A percentile compares a stretch with the other conserved stretches of the same genome.
Evolutionary conservation across 2,329 filamentous ascomycete genomes (phyloP).

Genomic region (Phaeosphaeriaceae sp.): DNA sequence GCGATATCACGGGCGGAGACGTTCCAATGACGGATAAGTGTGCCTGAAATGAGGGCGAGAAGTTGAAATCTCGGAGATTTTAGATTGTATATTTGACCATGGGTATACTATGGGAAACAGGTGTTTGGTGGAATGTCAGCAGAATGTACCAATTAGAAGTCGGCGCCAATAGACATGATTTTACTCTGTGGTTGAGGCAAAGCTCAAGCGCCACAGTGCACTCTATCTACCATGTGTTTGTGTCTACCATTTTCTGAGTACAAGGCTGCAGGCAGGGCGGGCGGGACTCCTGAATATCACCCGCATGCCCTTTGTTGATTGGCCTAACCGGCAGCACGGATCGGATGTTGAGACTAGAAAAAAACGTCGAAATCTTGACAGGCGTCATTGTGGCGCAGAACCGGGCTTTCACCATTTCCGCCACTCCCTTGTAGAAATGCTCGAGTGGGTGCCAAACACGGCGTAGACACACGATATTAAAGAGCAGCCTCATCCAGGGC

Average conservation of each 20-base stretch:
- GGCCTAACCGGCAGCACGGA: neutral
- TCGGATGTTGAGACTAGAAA: neutral
- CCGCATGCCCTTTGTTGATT: neutral
- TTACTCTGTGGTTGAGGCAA: neutral
- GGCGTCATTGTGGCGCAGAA: neutral
- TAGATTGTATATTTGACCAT: neutral
- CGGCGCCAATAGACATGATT: neutral
- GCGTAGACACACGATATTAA: neutral
- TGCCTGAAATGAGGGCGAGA: neutral
- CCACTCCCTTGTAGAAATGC: neutral
- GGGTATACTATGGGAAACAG: neutral
- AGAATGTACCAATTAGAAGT: neutral
- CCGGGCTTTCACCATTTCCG: too few species aligned
- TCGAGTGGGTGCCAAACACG: neutral
- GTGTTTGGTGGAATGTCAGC: neutral
- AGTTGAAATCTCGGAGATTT: neutral
- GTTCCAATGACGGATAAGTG: constrained; percentile 61
- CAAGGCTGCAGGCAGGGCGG: neutral
- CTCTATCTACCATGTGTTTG: too few species aligned
- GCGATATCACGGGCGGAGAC: constrained; percentile 75
- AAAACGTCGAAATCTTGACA: neutral
- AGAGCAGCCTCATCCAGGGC: neutral
- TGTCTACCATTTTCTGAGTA: neutral
- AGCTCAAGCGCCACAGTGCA: too few species aligned
- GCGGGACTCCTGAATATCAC: neutral